These are phyloP conservation scores for Diaporthe humulicola DNA, from an alignment of 2,329 filamentous ascomycete species.

Conservation along the genomic window DNA sequence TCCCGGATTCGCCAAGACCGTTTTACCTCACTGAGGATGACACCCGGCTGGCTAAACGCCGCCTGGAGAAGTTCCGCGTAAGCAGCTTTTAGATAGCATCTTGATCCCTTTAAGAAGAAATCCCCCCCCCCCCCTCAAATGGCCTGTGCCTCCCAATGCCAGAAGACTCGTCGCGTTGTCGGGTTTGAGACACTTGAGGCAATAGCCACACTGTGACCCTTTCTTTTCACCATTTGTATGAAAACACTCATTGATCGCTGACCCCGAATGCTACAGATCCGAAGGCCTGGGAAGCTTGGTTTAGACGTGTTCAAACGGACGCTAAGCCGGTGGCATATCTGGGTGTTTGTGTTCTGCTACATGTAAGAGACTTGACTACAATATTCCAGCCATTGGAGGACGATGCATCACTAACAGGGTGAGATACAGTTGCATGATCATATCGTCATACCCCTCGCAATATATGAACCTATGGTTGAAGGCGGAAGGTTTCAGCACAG, in stretches of 20 bases:
- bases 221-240: too few species aligned
- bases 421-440: slow-evolving; percentile 55
- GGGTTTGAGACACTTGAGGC: too few species aligned
- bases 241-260: too few species aligned
- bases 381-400: not conserved
- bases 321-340: slow-evolving; percentile 64
- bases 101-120: too few species aligned
- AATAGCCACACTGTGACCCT: too few species aligned
- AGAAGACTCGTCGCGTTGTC: too few species aligned
- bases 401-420: not conserved
- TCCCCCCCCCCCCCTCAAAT: too few species aligned
- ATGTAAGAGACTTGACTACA: slow-evolving; percentile 53
- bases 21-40: slow-evolving; percentile 53
- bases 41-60: slow-evolving; percentile 52
- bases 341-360: slow-evolving; percentile 61
- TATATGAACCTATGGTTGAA: slow-evolving; percentile 69
- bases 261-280: too few species aligned
- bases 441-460: slow-evolving; percentile 57
- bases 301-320: slow-evolving; percentile 60
- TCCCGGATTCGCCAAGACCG: slow-evolving; percentile 54
- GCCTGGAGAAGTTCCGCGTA: slow-evolving; percentile 47
- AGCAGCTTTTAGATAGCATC: too few species aligned
- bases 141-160: too few species aligned
- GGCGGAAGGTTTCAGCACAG: slow-evolving; percentile 59
- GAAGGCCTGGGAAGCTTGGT: slow-evolving; percentile 55